These are phyloP conservation scores for Tranzscheliella williamsii DNA, from an alignment of 1,284 basidiomycete genomes.

Conservation along the genomic window DNA sequence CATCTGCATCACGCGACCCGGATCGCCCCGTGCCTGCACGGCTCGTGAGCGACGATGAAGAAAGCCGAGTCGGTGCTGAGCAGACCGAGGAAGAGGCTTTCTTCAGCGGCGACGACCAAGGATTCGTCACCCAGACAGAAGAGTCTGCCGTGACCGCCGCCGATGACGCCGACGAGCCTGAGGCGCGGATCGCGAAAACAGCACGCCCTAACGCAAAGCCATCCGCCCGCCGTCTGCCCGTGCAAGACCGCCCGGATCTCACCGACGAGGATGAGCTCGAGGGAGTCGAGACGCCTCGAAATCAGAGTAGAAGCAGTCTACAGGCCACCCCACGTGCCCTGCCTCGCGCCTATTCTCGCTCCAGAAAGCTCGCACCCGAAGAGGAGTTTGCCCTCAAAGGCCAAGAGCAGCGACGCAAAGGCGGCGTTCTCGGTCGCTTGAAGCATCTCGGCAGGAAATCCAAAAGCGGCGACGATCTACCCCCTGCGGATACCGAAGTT, in stretches of 20 bases:
- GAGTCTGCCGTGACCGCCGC: conserved; percentile 29
- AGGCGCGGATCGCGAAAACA: background rate
- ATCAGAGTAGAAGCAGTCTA: conserved; percentile 25
- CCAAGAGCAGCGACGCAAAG: conserved; percentile 28
- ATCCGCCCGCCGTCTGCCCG: conserved; percentile 6
- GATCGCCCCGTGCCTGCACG: conserved; percentile 8
- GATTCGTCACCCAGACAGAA: conserved; percentile 31
- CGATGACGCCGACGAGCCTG: conserved; percentile 27
- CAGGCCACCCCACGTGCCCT: conserved; percentile 7
- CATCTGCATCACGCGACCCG: background rate
- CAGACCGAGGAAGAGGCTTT: conserved; percentile 35
- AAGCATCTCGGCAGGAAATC: conserved; percentile 26
- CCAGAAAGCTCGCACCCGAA: conserved; percentile 36
- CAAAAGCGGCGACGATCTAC: conserved; percentile 1
- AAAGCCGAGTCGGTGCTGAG: conserved; percentile 5
- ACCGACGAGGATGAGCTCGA: conserved; percentile 23
- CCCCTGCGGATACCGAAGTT: conserved; percentile 6
- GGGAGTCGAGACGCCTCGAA: conserved; percentile 15
- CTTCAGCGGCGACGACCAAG: conserved; percentile 34
- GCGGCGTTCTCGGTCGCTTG: conserved; percentile 32
- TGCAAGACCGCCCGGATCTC: conserved; percentile 10
- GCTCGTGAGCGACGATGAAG: conserved; percentile 15
- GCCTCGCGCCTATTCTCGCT: conserved; percentile 27
- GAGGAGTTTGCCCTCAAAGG: conserved; percentile 31
- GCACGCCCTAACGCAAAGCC: background rate